phyloP scores from a whole-genome alignment of 2,329 filamentous ascomycete species.

The Bipolaris oryzae region DNA sequence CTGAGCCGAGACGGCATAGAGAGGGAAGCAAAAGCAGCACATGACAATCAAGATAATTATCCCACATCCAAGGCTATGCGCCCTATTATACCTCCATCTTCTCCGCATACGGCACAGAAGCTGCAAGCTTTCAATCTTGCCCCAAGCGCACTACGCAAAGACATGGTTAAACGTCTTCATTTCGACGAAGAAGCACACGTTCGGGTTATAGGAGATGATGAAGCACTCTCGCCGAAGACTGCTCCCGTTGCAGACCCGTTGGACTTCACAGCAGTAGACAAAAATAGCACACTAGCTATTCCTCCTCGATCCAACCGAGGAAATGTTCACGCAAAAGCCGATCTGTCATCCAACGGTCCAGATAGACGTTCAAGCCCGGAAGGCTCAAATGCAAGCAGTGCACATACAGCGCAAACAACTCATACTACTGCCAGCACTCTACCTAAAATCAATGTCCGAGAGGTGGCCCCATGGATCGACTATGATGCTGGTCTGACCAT shows the following conservation, averaged over 20 bases:
- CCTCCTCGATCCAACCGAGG: not conserved
- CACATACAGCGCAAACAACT: not conserved
- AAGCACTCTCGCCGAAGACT: conserved; percentile 19
- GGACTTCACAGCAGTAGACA: not conserved
- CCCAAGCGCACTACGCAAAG: conserved; percentile 3
- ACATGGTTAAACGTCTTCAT: conserved; percentile 16
- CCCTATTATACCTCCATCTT: conserved; percentile 14
- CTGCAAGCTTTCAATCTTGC: not conserved
- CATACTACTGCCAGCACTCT: conserved; percentile 12
- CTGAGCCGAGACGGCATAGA: conserved; percentile 24
- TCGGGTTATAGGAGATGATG: not conserved
- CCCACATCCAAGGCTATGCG: conserved; percentile 19
- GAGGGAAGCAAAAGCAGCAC: not conserved
- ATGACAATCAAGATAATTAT: not conserved
- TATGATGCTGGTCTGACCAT: conserved; percentile 11
- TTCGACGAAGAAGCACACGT: conserved; percentile 15
- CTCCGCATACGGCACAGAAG: not conserved
- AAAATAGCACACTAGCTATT: conserved; percentile 2
- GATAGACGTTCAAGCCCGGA: not conserved
- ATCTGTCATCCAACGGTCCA: not conserved
- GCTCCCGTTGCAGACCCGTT: conserved; percentile 11
- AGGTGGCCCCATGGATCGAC: conserved; percentile 36
- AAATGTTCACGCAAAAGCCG: not conserved
- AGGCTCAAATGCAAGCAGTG: conserved; percentile 19
- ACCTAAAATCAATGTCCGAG: conserved; percentile 19